These are phyloP conservation scores for Cenchrus purpureus DNA, from an alignment of 176 grass and related monocot genomes.

Conservation along the genomic window DNA sequence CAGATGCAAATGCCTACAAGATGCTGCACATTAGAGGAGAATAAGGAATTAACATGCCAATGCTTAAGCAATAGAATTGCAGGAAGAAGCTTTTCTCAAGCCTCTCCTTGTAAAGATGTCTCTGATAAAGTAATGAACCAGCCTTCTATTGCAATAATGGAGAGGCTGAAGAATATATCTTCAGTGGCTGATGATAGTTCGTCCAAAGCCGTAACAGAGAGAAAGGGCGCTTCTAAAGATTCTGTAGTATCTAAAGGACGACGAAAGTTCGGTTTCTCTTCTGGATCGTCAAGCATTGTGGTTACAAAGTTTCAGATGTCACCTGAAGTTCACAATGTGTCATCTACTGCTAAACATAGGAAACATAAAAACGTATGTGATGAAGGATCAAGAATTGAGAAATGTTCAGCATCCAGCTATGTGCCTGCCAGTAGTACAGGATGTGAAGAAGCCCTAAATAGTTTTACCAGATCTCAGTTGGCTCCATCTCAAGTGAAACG, in stretches of 20 bases:
- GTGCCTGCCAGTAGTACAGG: constrained; percentile 44
- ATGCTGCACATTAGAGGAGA: constrained; percentile 40
- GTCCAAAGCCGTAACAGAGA: constrained; percentile 38
- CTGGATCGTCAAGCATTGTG: constrained; percentile 71
- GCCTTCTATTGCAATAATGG: constrained; percentile 40
- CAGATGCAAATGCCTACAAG: constrained; percentile 41
- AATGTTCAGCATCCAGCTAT: constrained; percentile 79
- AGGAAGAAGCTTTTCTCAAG: constrained; percentile 42
- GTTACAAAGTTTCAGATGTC: constrained; percentile 73
- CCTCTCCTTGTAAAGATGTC: constrained; percentile 53
- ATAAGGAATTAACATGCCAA: constrained; percentile 57
- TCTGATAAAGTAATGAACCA: constrained; percentile 47
- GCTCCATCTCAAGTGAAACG: constrained; percentile 52
- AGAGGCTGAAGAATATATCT: constrained; percentile 43
- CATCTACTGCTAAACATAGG: constrained; percentile 41
- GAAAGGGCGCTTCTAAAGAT: constrained; percentile 35
- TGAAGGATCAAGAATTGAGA: constrained; percentile 80
- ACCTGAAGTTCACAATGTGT: constrained; percentile 61
- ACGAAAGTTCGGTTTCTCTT: constrained; percentile 69
- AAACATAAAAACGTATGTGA: constrained; percentile 55
- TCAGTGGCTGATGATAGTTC: constrained; percentile 32
- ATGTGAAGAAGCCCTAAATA: constrained; percentile 40
- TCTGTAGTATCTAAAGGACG: constrained; percentile 48
- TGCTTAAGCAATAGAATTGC: constrained; percentile 59
- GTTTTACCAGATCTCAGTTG: constrained; percentile 36